A percentile compares a stretch with the other conserved stretches of the same genome.
Conservation (phyloP, 768 basidiomycete species). For the Paxillus ammoniavirescens region DNA sequence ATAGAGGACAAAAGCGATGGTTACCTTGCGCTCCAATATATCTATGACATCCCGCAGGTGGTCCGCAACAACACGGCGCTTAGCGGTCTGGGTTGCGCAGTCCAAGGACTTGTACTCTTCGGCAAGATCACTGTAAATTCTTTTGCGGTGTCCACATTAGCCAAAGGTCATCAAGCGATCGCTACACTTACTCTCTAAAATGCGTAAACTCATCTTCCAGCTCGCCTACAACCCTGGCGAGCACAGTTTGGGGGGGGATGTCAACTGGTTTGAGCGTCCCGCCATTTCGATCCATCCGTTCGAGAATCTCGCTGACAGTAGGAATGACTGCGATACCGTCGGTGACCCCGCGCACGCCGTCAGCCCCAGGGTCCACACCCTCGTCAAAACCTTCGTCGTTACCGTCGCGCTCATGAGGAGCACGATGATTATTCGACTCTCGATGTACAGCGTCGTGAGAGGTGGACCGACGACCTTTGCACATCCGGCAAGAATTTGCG, state of each 20-base stretch:
- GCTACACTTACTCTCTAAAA: slow-evolving; percentile 77
- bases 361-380: slow-evolving; percentile 2
- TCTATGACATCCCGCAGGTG: slow-evolving; percentile 93
- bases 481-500: slow-evolving; percentile 60
- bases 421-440: slow-evolving; percentile 34
- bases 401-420: background rate
- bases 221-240: slow-evolving; percentile 79
- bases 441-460: slow-evolving; percentile 43
- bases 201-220: slow-evolving; percentile 94
- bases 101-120: slow-evolving; percentile 93
- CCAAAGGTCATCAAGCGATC: background rate
- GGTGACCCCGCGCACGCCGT: slow-evolving; percentile 1
- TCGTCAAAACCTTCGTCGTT: slow-evolving; percentile 18
- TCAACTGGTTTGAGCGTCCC: slow-evolving; percentile 26
- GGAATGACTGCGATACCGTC: slow-evolving; percentile 5
- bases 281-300: slow-evolving; percentile 24
- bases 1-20: slow-evolving; percentile 4
- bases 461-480: slow-evolving; percentile 45
- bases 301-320: slow-evolving; percentile 25
- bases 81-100: slow-evolving; percentile 73
- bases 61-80: slow-evolving; percentile 81
- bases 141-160: slow-evolving; percentile 32
- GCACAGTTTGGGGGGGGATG: slow-evolving; percentile 84
- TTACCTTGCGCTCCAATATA: slow-evolving; percentile 86
- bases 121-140: slow-evolving; percentile 86